Base-by-base conservation (phyloP, 1,139 yeast genomes). In the Candida tetrigidarum region DNA sequence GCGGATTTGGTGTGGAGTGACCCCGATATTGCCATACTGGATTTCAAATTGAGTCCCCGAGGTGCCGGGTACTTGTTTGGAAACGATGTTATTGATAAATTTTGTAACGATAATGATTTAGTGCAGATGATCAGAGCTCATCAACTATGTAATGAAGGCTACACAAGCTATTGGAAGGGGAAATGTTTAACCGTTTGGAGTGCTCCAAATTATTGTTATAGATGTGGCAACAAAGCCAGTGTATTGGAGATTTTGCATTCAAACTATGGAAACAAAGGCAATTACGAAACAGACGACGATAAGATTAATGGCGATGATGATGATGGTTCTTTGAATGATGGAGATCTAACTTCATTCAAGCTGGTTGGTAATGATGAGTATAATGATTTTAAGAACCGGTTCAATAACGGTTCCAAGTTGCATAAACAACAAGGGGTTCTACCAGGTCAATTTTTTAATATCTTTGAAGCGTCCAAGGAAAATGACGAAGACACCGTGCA, bases 31-130 rank as follows among this genome's bases (percentile, higher is more conserved):
- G 88, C 85, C 48, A 78, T 86, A 45, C 73, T 84, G 46, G 95
- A 91, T 59, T 95, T 93, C 64, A 85, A 91, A 52, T 78, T 93
- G 28, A 85, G 95, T 12, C 96, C 99, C 2, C 70, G 99, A 59
- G 99, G 99, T 33, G 99, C 99, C 6, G 99, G 99, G 7, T 95
- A 92, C 66, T 88, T 95, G 25, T 95, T 95, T 74, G 99, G 99
- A 26, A 76, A 83, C 45, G 95, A 90, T 56, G 92, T 93, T 42
- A 96, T 91, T 45, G 86, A 87, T 60, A 89, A 90, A 59, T 95
- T 95, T 63, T 74, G 95, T 50, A 78, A 81, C 46, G 79, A 88
- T 52, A 95, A 95, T 63, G 74, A 78, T 44, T 84, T 91, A 76
- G 80, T 80, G 33, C 93, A 89, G 59, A 86, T 95, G 53, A 79